phyloP scores from a whole-genome alignment of 768 basidiomycete genomes.

The Mycena galopus region DNA sequence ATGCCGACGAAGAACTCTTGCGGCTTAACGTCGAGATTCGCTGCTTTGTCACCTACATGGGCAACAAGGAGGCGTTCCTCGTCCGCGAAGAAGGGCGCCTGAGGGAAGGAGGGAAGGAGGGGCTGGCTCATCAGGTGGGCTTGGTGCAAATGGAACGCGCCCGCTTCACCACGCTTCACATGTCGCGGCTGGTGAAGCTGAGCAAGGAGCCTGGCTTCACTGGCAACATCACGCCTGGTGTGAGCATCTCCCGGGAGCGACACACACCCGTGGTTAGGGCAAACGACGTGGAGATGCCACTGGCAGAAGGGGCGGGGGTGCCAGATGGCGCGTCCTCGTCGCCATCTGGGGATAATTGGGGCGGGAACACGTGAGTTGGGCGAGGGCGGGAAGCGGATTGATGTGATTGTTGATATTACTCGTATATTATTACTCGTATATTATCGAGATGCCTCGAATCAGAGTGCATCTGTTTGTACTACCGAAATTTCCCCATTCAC shows the following conservation, averaged over 20 bases:
- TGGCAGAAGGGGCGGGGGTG: no score
- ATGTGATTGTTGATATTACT: no score
- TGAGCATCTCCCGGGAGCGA: background rate
- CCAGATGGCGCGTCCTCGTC: no score
- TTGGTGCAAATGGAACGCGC: background rate
- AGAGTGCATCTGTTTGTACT: no score
- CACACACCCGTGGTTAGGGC: background rate
- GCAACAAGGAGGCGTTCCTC: background rate
- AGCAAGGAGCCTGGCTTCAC: background rate
- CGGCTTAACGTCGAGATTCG: slow-evolving; percentile 1
- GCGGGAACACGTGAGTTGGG: no score
- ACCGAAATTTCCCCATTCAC: no score
- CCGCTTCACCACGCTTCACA: background rate
- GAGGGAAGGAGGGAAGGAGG: background rate
- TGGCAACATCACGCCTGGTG: background rate
- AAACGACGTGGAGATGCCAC: background rate
- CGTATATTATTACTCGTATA: no score
- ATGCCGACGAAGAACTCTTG: background rate
- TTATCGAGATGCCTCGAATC: no score
- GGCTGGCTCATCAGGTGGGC: background rate
- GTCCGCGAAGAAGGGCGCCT: background rate
- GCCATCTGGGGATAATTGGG: no score
- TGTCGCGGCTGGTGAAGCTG: background rate
- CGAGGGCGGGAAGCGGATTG: no score
- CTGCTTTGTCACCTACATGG: background rate